A percentile compares a stretch with the other conserved stretches of the same genome.
phyloP scores from a whole-genome alignment of 768 basidiomycete species.

The Clavulina sp. region DNA sequence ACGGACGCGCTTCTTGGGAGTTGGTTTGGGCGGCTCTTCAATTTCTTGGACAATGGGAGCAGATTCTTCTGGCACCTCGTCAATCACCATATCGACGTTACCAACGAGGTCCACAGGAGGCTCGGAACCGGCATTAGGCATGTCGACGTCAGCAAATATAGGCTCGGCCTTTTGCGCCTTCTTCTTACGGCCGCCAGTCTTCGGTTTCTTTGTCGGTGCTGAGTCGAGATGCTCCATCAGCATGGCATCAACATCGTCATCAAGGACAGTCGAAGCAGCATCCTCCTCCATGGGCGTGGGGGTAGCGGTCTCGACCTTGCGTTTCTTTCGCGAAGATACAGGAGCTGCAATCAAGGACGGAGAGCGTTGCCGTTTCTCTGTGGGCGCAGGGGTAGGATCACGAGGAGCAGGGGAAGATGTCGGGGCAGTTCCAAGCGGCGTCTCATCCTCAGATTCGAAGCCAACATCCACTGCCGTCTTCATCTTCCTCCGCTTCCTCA shows the following conservation, averaged over 20 bases:
- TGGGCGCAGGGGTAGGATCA: slow-evolving; percentile 12
- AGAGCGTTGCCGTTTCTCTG: slow-evolving; percentile 3
- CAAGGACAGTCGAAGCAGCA: slow-evolving; percentile 6
- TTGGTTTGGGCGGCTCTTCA: background rate
- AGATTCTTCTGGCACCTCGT: background rate
- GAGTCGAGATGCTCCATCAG: no score
- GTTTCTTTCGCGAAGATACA: slow-evolving; percentile 5
- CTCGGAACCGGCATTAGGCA: background rate
- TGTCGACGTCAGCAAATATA: background rate
- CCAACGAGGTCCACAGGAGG: background rate
- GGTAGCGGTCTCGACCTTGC: slow-evolving; percentile 2
- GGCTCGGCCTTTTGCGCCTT: no score
- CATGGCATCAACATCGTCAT: slow-evolving; percentile 9
- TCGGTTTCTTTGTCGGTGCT: no score
- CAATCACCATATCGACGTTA: background rate
- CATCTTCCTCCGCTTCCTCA: slow-evolving; percentile 20
- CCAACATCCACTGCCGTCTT: slow-evolving; percentile 19
- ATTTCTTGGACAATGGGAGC: background rate
- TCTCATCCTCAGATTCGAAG: slow-evolving; percentile 47
- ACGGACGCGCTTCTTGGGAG: background rate
- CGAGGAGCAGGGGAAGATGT: no score
- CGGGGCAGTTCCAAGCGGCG: slow-evolving; percentile 16
- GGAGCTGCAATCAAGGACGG: background rate
- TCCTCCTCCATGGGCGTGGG: slow-evolving; percentile 26
- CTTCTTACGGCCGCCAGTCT: no score